Base-by-base conservation (phyloP, 441 rosid species). In the Syzygium syzygioides region DNA sequence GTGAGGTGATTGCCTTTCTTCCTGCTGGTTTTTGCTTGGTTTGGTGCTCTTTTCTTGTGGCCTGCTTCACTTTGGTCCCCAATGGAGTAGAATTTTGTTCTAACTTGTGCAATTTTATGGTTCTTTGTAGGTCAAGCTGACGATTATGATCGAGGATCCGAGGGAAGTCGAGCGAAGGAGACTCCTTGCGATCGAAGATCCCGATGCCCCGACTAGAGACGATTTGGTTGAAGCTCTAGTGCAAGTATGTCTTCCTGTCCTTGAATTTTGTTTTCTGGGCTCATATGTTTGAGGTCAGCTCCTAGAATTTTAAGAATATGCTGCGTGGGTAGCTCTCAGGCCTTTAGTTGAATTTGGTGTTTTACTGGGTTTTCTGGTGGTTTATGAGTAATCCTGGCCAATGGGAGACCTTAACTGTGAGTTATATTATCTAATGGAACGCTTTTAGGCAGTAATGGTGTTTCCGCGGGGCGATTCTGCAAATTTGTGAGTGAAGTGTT, bases 81-180 rank as follows among this genome's bases (percentile, higher is more conserved):
- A 60, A 25, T 37, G 59, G 80, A 45, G 32, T 50, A 17, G 41
- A 30, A 9, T 30, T 41, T 34, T 62, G 45, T 87, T 59, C 7
- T 62, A 66, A 68, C 30, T 80, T 11, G 8, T 48, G 57, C 25
- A 23, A 37, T 10, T 88, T 18, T 20, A 9, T n/a, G 71, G 68
- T 52, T 55, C 56, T 88, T 52, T 55, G 68, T 90, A 96, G 99
- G 96, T 98, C 86, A 95, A 95, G 90, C 71, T 98, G 91, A 96
- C 98, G 4, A 68, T 96, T 11, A 92, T 94, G 97, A 98, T 96
- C 56, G 99, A 96, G 93, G 99, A 98, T 76, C 97, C 97, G 50
- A 94, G 99, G 90, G 97, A 98, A 90, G 90, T 95, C 55, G 99
- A 98, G 91, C 92, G 98, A 85, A 94, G 94, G 91, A 95, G 95